A percentile compares a stretch with the other conserved stretches of the same genome.
phyloP scores from a whole-genome alignment of 768 basidiomycete species.

The Lactifluus hygrophoroides region DNA sequence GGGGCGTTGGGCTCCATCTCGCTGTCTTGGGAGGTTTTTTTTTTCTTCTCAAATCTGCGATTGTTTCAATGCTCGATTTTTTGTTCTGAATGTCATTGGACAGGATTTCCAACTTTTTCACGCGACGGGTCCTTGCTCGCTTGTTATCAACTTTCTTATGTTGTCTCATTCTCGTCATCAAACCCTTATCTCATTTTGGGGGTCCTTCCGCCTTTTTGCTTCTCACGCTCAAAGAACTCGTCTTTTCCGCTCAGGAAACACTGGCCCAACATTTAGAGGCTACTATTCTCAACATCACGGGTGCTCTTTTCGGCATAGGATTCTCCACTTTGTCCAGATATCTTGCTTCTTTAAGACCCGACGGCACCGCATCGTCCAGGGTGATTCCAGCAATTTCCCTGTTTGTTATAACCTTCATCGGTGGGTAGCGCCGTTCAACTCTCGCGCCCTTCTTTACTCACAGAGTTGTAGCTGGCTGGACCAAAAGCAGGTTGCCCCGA shows the following conservation, averaged over 20 bases:
- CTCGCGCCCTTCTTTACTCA: background rate
- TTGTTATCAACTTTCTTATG: slow-evolving; percentile 39
- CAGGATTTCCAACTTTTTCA: slow-evolving; percentile 16
- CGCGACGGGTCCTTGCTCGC: slow-evolving; percentile 32
- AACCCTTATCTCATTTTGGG: slow-evolving; percentile 34
- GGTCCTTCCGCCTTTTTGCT: slow-evolving; percentile 33
- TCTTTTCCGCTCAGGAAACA: slow-evolving; percentile 39
- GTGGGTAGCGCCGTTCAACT: slow-evolving; percentile 20
- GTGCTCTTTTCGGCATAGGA: slow-evolving; percentile 34
- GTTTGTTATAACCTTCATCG: slow-evolving; percentile 31
- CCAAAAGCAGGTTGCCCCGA: slow-evolving; percentile 40
- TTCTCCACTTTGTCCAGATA: slow-evolving; percentile 31
- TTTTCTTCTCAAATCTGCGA: too few species aligned
- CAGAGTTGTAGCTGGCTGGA: slow-evolving; percentile 28
- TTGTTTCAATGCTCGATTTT: too few species aligned
- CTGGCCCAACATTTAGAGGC: slow-evolving; percentile 41
- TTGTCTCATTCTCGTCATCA: slow-evolving; percentile 31
- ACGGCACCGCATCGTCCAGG: slow-evolving; percentile 27
- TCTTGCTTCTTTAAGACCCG: slow-evolving; percentile 25
- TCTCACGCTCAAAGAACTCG: slow-evolving; percentile 36
- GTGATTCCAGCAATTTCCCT: slow-evolving; percentile 36
- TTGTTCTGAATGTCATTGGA: background rate
- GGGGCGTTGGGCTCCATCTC: too few species aligned
- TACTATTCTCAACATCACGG: slow-evolving; percentile 36
- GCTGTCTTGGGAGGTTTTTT: too few species aligned